phyloP scores from a whole-genome alignment of 1,284 basidiomycete species.

The Gymnopus androsaceus region DNA sequence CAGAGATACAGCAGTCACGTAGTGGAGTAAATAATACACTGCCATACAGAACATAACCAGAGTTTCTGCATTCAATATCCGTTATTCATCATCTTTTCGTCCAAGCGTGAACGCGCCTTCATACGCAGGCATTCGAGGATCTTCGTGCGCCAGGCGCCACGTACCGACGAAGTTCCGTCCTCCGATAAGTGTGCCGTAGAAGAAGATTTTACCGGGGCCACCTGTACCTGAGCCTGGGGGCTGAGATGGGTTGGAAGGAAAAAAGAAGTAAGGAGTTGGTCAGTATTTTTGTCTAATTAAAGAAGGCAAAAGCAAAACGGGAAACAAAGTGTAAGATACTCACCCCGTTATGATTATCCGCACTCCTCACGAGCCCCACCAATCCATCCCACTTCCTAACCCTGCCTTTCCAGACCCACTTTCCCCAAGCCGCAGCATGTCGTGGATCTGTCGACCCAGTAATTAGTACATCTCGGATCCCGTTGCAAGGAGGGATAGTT shows the following conservation, averaged over 20 bases:
- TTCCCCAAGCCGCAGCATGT: conserved; percentile 62
- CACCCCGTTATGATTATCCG: conserved; percentile 36
- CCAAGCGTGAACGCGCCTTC: conserved; percentile 63
- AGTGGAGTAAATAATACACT: too few relatives aligned
- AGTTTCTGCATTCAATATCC: too few relatives aligned
- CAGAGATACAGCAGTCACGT: too few relatives aligned
- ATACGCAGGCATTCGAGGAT: conserved; percentile 45
- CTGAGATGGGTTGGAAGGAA: too few relatives aligned
- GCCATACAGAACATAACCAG: too few relatives aligned
- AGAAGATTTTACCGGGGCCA: conserved; percentile 48
- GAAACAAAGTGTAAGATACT: background rate
- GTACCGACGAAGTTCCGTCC: conserved; percentile 67
- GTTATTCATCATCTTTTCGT: conserved; percentile 36
- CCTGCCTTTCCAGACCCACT: conserved; percentile 63
- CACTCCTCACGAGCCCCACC: conserved; percentile 58
- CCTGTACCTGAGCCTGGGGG: background rate
- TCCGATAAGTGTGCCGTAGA: conserved; percentile 70
- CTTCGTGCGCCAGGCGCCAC: conserved; percentile 51
- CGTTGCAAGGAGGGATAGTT: conserved; percentile 40
- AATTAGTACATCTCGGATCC: conserved; percentile 58
- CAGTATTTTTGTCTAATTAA: too few relatives aligned
- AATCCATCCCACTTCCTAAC: conserved; percentile 70
- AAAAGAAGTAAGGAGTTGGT: too few relatives aligned
- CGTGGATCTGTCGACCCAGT: conserved; percentile 60
- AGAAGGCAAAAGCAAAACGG: too few relatives aligned